Evolutionary conservation across 1,284 basidiomycete genomes (phyloP), one percentile per base, ranked within the genome.

Genomic region (Paramarasmius palmivorus): DNA sequence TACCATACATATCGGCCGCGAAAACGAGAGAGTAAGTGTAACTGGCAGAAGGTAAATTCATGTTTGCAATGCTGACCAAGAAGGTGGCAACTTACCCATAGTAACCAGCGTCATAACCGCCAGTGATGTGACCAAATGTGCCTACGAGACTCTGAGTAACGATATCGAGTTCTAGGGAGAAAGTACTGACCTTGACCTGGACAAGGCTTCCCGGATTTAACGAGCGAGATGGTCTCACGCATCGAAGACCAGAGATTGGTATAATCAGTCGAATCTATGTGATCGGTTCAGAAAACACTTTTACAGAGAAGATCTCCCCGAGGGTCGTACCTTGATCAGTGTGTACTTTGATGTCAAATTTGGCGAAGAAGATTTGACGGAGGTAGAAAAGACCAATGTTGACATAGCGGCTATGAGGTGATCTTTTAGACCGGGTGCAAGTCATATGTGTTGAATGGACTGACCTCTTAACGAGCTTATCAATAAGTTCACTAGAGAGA

Each of bases 341-440:
- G 65, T 92, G 90, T 3, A 92, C 84, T 61, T 82, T 82, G 62
- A 91, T 78, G 64, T 92, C 90, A 62, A 85, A 92, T 61, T 83
- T 86, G 59, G 87, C 90, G 61, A 91, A 91, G 77, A 92, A 92
- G 10, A 92, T 73, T 64, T 93, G 90, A 25, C 89, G 83, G 15
- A 93, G 79, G 69, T 90, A 90, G 70, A 83, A 89, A 29, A 93
- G 67, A 1, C 90, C 92, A 40, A 91, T 81, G 57, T 92, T 90
- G 59, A 91, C 83, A 59, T 90, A 89, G 56, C 89, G 89, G 62
- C 88, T 90, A 50, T 10, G 49, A 29, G 10, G 10, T 34, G 53
- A 42, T 10, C 45, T 12, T 17, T 19, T 51, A 36, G 41, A 8
- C 19, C 36, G 35, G 26, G 2, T 19, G 15, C 8, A 12, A 14